A percentile compares a stretch with the other conserved stretches of the same genome.
Conservation (phyloP, 1,284 basidiomycete species). For the Austroboletus niveus region DNA sequence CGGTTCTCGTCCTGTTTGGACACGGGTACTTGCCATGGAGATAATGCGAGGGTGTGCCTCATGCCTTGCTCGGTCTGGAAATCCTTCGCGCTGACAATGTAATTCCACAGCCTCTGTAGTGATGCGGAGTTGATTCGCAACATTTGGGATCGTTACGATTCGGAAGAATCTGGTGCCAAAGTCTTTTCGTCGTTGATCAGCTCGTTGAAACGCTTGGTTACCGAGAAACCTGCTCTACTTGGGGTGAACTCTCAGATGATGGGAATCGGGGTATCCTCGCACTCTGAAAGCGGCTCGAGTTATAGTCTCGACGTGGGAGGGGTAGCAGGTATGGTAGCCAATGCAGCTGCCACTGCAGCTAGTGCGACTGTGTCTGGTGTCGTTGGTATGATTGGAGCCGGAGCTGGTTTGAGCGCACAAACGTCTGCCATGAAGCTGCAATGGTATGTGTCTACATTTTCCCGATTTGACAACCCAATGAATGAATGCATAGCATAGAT, state of each 20-base stretch:
- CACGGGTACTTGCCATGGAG: slow-evolving; percentile 88
- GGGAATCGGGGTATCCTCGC: slow-evolving; percentile 62
- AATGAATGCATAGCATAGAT: slow-evolving; percentile 67
- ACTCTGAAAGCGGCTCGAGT: slow-evolving; percentile 36
- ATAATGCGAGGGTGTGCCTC: slow-evolving; percentile 74
- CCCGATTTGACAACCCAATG: background rate
- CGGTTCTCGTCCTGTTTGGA: slow-evolving; percentile 71
- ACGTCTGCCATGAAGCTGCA: slow-evolving; percentile 81
- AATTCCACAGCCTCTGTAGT: slow-evolving; percentile 63
- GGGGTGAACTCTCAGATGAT: slow-evolving; percentile 80
- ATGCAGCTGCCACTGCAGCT: slow-evolving; percentile 79
- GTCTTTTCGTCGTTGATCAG: slow-evolving; percentile 81
- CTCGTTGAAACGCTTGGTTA: slow-evolving; percentile 79
- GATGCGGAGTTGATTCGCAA: slow-evolving; percentile 80
- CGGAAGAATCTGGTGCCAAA: slow-evolving; percentile 56
- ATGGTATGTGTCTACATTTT: slow-evolving; percentile 50
- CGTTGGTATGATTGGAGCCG: slow-evolving; percentile 66
- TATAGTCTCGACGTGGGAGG: slow-evolving; percentile 65
- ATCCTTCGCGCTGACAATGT: slow-evolving; percentile 5
- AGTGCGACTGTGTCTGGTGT: slow-evolving; percentile 76
- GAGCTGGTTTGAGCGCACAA: slow-evolving; percentile 67
- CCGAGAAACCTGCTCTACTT: slow-evolving; percentile 82
- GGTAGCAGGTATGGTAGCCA: slow-evolving; percentile 81
- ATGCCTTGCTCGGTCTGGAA: no score
- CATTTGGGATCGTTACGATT: slow-evolving; percentile 82